Conservation (phyloP, 257 asterid species). For the Gentiana macrophylla region DNA sequence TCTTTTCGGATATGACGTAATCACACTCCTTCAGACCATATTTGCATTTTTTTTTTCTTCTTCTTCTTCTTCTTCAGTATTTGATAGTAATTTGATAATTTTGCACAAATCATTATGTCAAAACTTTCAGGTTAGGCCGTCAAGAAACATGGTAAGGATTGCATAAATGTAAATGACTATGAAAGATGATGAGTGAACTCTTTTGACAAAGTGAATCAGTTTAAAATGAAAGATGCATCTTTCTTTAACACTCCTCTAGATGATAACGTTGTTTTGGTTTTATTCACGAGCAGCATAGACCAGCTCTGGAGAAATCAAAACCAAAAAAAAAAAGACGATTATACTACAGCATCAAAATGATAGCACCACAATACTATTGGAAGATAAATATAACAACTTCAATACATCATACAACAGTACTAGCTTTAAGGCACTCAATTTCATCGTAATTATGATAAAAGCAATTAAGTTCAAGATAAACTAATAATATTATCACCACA, state of each 20-base stretch:
- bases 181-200: no score
- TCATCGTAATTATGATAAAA: conserved; percentile 36
- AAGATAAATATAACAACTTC: background rate
- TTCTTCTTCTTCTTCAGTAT: conserved; percentile 60
- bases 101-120: conserved; percentile 51
- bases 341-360: background rate
- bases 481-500: background rate
- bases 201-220: background rate
- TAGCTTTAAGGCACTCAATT: conserved; percentile 69
- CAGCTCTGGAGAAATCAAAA: conserved; percentile 28
- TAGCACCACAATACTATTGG: background rate
- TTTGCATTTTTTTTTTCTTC: conserved; percentile 34
- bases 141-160: background rate
- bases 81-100: conserved; percentile 41
- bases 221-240: conserved; percentile 24
- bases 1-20: conserved; percentile 64
- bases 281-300: conserved; percentile 86
- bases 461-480: background rate
- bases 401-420: conserved; percentile 13
- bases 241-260: conserved; percentile 74
- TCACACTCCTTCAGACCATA: conserved; percentile 66
- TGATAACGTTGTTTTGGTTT: conserved; percentile 68
- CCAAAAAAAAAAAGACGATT: background rate
- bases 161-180: background rate
- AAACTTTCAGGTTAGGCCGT: conserved; percentile 17